Evolutionary conservation across 495 filamentous ascomycete genomes (phyloP).

Genomic region (Penicillium nucicola): DNA sequence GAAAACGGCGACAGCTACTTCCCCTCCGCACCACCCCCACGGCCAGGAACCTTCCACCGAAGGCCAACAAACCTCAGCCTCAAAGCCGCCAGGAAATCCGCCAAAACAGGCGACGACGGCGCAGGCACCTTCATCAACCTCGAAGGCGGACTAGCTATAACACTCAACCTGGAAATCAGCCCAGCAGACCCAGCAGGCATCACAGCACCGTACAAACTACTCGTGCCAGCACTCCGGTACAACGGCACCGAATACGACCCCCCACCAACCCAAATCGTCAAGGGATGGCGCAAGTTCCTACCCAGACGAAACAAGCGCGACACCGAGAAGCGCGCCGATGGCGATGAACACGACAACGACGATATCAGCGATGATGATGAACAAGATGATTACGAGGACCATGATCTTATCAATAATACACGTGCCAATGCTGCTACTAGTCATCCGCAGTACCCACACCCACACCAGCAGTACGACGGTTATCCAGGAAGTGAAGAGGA

Average conservation of each 20-base stretch:
- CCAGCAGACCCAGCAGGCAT: slow-evolving; percentile 82
- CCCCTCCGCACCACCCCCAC: slow-evolving; percentile 24
- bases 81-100: slow-evolving; percentile 50
- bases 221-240: slow-evolving; percentile 72
- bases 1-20: slow-evolving; percentile 42
- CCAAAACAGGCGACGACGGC: slow-evolving; percentile 39
- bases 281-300: slow-evolving; percentile 46
- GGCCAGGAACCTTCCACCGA: slow-evolving; percentile 60
- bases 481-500: slow-evolving; percentile 27
- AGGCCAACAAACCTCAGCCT: slow-evolving; percentile 66
- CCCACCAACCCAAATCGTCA: slow-evolving; percentile 31
- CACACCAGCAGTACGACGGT: slow-evolving; percentile 17
- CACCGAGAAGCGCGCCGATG: slow-evolving; percentile 11
- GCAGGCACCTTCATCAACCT: slow-evolving; percentile 55
- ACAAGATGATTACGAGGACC: slow-evolving; percentile 26
- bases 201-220: slow-evolving; percentile 79
- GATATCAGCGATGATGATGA: slow-evolving; percentile 25
- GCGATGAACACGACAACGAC: slow-evolving; percentile 21
- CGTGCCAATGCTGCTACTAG: slow-evolving; percentile 22
- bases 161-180: slow-evolving; percentile 81
- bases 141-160: slow-evolving; percentile 76
- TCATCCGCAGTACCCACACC: background rate
- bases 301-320: slow-evolving; percentile 24
- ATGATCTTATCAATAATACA: slow-evolving; percentile 27
- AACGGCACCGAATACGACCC: slow-evolving; percentile 44